phyloP scores from a whole-genome alignment of 1,284 basidiomycete genomes.

The Trichosporon inkin region DNA sequence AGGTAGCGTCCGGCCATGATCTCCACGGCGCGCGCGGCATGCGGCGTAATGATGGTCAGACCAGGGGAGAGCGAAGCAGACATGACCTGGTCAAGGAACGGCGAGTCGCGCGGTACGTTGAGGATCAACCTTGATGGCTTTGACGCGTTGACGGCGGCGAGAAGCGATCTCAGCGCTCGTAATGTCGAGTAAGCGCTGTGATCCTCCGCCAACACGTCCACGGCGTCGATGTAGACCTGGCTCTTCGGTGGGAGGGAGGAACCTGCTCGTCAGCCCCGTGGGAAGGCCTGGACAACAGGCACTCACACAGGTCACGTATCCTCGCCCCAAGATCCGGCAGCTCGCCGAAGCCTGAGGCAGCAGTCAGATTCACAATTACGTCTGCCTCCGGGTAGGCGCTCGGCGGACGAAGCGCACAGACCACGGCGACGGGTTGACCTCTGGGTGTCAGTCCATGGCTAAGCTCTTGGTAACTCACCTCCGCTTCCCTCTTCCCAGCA shows the following conservation, averaged over 20 bases:
- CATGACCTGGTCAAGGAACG: constrained; percentile 58
- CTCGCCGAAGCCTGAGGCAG: constrained; percentile 13
- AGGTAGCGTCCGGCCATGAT: constrained; percentile 59
- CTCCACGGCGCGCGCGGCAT: constrained; percentile 62
- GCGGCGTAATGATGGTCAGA: constrained; percentile 62
- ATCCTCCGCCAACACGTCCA: constrained; percentile 44
- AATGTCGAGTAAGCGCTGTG: constrained; percentile 24
- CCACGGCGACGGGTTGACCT: constrained; percentile 17
- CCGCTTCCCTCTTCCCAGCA: constrained; percentile 5
- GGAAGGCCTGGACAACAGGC: neutral
- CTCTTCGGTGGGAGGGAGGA: constrained; percentile 17
- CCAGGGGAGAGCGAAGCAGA: constrained; percentile 64
- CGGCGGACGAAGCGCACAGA: constrained; percentile 26
- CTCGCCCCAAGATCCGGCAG: constrained; percentile 11
- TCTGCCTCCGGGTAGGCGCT: constrained; percentile 7
- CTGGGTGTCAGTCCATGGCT: constrained; percentile 10
- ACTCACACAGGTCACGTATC: constrained; percentile 29
- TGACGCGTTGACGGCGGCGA: constrained; percentile 15
- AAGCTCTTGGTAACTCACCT: constrained; percentile 1
- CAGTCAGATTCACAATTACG: neutral
- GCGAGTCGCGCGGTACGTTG: constrained; percentile 58
- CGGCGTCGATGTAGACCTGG: constrained; percentile 44
- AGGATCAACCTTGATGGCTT: constrained; percentile 57
- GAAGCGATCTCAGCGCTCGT: constrained; percentile 30
- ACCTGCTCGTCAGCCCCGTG: constrained; percentile 19